Evolutionary conservation across 2,329 filamentous ascomycete genomes (phyloP), one percentile per base, ranked within the genome.

Genomic region (Capronia americana): DNA sequence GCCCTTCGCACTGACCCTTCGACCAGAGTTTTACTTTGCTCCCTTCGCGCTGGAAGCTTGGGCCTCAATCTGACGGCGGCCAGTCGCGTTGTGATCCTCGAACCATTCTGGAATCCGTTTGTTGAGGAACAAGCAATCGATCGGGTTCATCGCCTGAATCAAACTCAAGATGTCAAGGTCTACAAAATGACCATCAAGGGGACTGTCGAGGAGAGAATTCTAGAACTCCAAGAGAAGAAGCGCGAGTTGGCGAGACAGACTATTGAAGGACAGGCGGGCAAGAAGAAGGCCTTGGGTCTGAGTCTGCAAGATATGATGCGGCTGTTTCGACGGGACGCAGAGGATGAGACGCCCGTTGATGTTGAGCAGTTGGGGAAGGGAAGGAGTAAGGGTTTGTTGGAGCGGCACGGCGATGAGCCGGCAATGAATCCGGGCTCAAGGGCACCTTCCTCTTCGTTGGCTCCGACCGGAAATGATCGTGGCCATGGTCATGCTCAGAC

Each of bases 81-180:
- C 10, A 95, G 91, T 69, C 87, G 95, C 20, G 95, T 99, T 3
- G 89, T 99, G 60, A 96, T 99, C 72, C 84, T 99, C 51, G 95
- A 99, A 78, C 95, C 95, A 0, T 99, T 99, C 79, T 99, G 95
- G 95, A 99, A 99, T 78, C 95, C 93, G 2, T 99, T 99, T 75
- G 92, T 99, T 38, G 95, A 99, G 82, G 95, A 99, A 78, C 95
- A 99, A 83, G 95, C 95, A 57, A 99, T 99, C 73, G 95, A 99
- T 79, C 92, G 95, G 62, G 95, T 99, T 28, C 95, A 99, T 77
- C 92, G 95, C n/a, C 89, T 99, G 61, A 98, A 96, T 48, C 95
- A 99, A 79, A 97, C 92, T 1, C 86, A 94, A 48, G 93, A 98
- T 75, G 95, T 99, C 38, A 88, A 94, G 63, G 92, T 99, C 69